phyloP scores from a whole-genome alignment of 495 filamentous ascomycete genomes.

The Hypoxylon trugodes region DNA sequence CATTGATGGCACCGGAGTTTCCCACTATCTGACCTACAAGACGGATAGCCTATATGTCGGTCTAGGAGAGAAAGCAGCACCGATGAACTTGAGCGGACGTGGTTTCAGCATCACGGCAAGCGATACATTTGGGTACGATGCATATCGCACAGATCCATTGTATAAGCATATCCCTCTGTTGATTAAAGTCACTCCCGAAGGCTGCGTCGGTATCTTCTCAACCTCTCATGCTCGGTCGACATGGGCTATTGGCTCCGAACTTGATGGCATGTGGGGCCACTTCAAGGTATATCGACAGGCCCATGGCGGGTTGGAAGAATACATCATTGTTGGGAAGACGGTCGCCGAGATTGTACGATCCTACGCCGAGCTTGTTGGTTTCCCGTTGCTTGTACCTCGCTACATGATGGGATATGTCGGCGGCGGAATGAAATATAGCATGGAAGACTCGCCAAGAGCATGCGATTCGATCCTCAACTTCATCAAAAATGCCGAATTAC shows the following conservation, averaged over 20 bases:
- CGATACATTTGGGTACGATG: conserved; percentile 75
- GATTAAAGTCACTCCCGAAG: conserved; percentile 67
- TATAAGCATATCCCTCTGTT: conserved; percentile 78
- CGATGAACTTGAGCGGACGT: conserved; percentile 74
- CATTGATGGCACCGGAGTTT: conserved; percentile 63
- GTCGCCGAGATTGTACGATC: conserved; percentile 68
- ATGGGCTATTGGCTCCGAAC: conserved; percentile 74
- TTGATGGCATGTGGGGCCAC: conserved; percentile 74
- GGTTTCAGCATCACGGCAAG: conserved; percentile 71
- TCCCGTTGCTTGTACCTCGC: conserved; percentile 69
- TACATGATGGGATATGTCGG: conserved; percentile 76
- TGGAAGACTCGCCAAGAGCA: conserved; percentile 68
- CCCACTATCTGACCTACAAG: conserved; percentile 68
- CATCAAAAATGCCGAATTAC: conserved; percentile 63
- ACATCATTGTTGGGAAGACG: conserved; percentile 70
- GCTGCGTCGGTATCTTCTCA: conserved; percentile 71
- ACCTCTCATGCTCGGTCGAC: conserved; percentile 67
- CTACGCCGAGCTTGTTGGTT: conserved; percentile 72
- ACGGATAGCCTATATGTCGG: conserved; percentile 68
- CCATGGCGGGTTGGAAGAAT: conserved; percentile 74
- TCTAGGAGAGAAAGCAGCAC: conserved; percentile 73
- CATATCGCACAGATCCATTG: conserved; percentile 72
- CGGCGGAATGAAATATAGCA: conserved; percentile 74
- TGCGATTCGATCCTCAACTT: conserved; percentile 66
- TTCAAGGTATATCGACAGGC: conserved; percentile 77